Conservation (phyloP, 2,329 filamentous ascomycete genomes). For the Clarireedia homoeocarpa region DNA sequence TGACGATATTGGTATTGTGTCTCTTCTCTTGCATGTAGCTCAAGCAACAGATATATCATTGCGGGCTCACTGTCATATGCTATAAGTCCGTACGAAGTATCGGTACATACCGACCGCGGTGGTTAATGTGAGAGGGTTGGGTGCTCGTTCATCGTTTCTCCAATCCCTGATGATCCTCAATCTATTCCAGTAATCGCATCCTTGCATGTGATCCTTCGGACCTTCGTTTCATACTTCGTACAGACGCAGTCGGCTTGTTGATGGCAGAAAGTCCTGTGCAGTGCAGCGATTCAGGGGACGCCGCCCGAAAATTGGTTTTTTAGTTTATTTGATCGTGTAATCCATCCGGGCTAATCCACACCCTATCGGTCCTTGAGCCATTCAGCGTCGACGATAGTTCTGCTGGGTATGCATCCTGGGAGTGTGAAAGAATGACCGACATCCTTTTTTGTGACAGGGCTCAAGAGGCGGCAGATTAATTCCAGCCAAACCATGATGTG, state of each 20-base stretch:
- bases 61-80: no score
- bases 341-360: slow-evolving; percentile 11
- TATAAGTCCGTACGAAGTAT: neutral
- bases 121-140: neutral
- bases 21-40: neutral
- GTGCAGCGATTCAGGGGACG: neutral
- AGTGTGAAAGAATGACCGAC: neutral
- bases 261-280: neutral
- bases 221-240: slow-evolving; percentile 25
- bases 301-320: neutral
- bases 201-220: slow-evolving; percentile 21
- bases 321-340: slow-evolving; percentile 12
- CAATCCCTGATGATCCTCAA: slow-evolving; percentile 6
- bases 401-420: neutral
- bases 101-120: neutral
- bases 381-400: neutral
- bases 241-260: slow-evolving; percentile 13
- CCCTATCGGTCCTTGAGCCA: neutral
- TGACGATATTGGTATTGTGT: neutral
- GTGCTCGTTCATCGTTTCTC: neutral
- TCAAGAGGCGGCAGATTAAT: neutral
- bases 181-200: slow-evolving; percentile 16
- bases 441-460: neutral
- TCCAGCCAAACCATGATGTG: neutral
- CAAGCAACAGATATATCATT: no score